These are phyloP conservation scores for Pseudonectria buxi DNA, from an alignment of 2,329 filamentous ascomycete genomes.

Conservation along the genomic window DNA sequence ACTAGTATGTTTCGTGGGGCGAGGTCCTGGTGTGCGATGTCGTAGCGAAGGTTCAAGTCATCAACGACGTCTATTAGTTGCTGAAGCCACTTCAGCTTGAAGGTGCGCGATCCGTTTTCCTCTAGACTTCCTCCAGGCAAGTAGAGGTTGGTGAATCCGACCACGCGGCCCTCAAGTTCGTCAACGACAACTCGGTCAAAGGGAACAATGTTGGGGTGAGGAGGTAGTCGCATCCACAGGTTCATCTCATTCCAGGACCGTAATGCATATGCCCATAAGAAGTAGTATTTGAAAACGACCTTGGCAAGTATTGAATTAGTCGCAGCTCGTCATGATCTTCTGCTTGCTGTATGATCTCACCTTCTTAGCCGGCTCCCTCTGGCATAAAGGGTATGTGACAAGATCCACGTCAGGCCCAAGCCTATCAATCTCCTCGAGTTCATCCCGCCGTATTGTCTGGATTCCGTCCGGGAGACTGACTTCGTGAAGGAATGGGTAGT, in stretches of 20 bases:
- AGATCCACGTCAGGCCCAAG: constrained; percentile 22
- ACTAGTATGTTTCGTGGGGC: constrained; percentile 32
- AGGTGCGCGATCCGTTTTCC: constrained; percentile 22
- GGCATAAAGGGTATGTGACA: constrained; percentile 15
- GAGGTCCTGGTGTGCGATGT: constrained; percentile 34
- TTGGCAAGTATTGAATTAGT: constrained; percentile 1
- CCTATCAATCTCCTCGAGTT: constrained; percentile 22
- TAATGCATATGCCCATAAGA: constrained; percentile 13
- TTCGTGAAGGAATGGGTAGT: constrained; percentile 20
- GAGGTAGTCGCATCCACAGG: constrained; percentile 26
- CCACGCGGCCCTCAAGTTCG: constrained; percentile 21
- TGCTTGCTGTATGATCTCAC: constrained; percentile 1
- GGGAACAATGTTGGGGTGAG: constrained; percentile 27
- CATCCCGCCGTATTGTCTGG: constrained; percentile 11
- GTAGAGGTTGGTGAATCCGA: constrained; percentile 30
- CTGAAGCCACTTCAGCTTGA: constrained; percentile 29
- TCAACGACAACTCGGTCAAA: constrained; percentile 29
- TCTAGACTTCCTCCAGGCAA: constrained; percentile 26
- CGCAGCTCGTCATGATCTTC: too few species aligned
- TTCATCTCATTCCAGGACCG: constrained; percentile 28
- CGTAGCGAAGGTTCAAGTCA: constrained; percentile 29
- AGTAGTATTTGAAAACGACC: constrained; percentile 29
- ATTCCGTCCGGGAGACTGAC: constrained; percentile 10
- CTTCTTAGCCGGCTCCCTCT: constrained; percentile 5
- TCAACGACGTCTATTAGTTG: constrained; percentile 28